Conservation (phyloP, 768 basidiomycete genomes). For the Xanthoconium purpureum region DNA sequence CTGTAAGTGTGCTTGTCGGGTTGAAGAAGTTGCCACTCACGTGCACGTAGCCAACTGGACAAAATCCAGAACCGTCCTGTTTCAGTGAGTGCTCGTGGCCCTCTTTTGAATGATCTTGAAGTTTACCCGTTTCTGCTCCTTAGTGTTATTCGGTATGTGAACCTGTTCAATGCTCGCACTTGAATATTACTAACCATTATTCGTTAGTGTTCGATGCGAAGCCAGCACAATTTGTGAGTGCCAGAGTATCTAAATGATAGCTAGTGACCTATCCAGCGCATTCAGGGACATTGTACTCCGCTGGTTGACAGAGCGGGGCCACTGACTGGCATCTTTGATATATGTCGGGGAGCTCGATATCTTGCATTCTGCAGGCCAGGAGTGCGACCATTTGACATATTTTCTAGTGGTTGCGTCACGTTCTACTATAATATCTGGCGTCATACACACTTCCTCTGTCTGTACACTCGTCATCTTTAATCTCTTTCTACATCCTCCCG, state of each 20-base stretch:
- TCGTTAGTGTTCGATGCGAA: conserved; percentile 90
- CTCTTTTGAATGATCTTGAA: background rate
- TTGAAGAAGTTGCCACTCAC: conserved; percentile 26
- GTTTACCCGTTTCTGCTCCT: background rate
- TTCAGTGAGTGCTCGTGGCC: conserved; percentile 56
- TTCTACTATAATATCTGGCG: too few species aligned
- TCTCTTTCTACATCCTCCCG: background rate
- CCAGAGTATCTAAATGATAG: background rate
- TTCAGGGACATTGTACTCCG: conserved; percentile 79
- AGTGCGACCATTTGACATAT: background rate
- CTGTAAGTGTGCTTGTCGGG: conserved; percentile 45
- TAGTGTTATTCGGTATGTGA: conserved; percentile 77
- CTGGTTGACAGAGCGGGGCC: conserved; percentile 79
- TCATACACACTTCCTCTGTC: background rate
- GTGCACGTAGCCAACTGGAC: conserved; percentile 48
- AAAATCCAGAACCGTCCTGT: conserved; percentile 78
- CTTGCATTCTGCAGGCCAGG: background rate
- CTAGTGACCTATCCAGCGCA: background rate
- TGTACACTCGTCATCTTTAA: background rate
- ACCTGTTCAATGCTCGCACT: background rate
- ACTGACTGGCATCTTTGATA: conserved; percentile 47
- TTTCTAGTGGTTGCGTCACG: background rate
- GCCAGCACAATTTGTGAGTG: conserved; percentile 84
- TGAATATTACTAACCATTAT: background rate
- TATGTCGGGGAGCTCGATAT: background rate